Percentiles rank a stretch among this genome's conserved stretches.
Evolutionary conservation across 2,329 filamentous ascomycete genomes (phyloP).

Genomic region (Blastomyces silverae): DNA sequence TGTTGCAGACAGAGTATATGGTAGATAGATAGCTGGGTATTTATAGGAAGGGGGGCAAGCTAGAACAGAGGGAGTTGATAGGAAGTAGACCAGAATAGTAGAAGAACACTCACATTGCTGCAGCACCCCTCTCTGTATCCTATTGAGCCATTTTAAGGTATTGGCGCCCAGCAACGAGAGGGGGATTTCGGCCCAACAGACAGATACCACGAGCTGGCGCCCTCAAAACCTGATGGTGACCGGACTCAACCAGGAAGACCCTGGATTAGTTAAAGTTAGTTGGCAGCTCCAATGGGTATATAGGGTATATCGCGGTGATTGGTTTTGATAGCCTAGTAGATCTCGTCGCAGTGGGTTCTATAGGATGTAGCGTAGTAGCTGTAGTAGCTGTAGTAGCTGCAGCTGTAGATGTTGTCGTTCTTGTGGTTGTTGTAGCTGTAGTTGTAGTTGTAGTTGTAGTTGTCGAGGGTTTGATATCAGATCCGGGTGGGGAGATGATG

Average conservation of each 20-base stretch:
- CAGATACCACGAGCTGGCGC: not conserved
- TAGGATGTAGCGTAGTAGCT: not conserved
- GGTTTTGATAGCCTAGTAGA: too few relatives aligned
- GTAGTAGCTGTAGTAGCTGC: not conserved
- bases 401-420: not conserved
- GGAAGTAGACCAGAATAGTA: not conserved
- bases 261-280: not conserved
- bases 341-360: not conserved
- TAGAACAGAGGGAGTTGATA: not conserved
- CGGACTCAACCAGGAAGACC: not conserved
- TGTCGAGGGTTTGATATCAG: too few relatives aligned
- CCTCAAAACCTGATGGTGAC: not conserved
- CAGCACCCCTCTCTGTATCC: not conserved
- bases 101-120: constrained; percentile 1
- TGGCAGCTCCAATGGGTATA: not conserved
- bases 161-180: constrained; percentile 3
- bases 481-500: too few relatives aligned
- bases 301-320: too few relatives aligned
- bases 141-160: constrained; percentile 4
- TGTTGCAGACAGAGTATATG: not conserved
- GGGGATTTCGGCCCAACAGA: constrained; percentile 9
- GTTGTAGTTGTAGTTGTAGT: not conserved
- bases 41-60: not conserved
- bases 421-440: not conserved
- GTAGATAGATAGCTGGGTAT: not conserved